Percentiles rank a stretch among this genome's conserved stretches.
These are phyloP conservation scores for Fusarium sp. DNA, from an alignment of 2,329 filamentous ascomycete species.

Conservation along the genomic window DNA sequence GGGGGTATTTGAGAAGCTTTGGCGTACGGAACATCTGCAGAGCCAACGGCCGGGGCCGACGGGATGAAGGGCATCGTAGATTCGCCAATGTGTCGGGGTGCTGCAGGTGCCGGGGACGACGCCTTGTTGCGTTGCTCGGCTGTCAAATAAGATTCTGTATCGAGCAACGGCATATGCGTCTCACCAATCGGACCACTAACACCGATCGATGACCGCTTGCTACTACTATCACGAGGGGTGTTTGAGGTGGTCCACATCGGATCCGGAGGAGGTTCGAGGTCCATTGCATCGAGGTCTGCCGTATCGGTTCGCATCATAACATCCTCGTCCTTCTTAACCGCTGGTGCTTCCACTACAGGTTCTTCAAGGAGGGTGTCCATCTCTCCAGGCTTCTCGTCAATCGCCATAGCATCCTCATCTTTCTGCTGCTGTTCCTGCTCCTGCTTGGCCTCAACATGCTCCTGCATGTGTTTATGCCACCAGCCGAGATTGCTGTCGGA, in stretches of 20 bases:
- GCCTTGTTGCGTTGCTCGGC: conserved; percentile 36
- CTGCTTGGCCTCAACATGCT: conserved; percentile 73
- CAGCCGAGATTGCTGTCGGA: conserved; percentile 72
- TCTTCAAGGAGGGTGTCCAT: conserved; percentile 36
- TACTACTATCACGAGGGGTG: conserved; percentile 35
- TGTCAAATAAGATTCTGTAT: conserved; percentile 34
- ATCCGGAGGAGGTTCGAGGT: conserved; percentile 51
- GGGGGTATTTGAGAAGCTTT: conserved; percentile 49
- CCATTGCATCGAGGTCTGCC: conserved; percentile 55
- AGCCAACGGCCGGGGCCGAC: conserved; percentile 29
- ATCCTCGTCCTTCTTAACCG: conserved; percentile 32
- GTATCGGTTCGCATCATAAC: conserved; percentile 50
- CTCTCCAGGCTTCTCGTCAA: conserved; percentile 43
- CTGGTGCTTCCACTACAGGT: conserved; percentile 24
- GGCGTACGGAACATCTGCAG: conserved; percentile 35
- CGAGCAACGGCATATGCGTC: conserved; percentile 38
- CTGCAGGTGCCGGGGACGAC: conserved; percentile 26
- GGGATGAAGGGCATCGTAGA: conserved; percentile 40
- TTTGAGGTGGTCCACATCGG: conserved; percentile 54
- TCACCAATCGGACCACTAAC: conserved; percentile 40
- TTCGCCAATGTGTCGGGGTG: conserved; percentile 37
- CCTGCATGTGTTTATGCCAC: conserved; percentile 84
- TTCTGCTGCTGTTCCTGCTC: conserved; percentile 56
- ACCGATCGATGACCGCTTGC: conserved; percentile 43
- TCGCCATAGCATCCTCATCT: conserved; percentile 38